Conservation (phyloP, 345 rosid genomes). For the Salix udensis region DNA sequence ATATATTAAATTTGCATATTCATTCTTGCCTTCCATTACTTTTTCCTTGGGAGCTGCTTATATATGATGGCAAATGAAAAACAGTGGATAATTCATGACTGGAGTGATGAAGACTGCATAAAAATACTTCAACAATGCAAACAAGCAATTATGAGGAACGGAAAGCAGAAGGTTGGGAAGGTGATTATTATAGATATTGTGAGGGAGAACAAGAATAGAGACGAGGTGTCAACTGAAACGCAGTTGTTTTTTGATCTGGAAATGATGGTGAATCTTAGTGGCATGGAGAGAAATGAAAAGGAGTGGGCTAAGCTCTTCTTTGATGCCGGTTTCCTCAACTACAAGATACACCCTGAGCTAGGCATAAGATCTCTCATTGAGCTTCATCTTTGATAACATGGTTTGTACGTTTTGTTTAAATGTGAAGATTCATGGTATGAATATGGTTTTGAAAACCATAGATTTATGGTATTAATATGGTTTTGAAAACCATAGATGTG, state of each 20-base stretch:
- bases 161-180: background rate
- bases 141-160: background rate
- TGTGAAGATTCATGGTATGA: background rate
- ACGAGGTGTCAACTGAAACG: background rate
- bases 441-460: background rate
- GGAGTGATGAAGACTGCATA: constrained; percentile 14
- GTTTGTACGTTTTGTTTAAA: background rate
- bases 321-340: constrained; percentile 26
- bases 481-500: no score
- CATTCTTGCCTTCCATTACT: no score
- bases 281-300: constrained; percentile 21
- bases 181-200: constrained; percentile 16
- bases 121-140: constrained; percentile 14
- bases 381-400: constrained; percentile 15
- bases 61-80: background rate
- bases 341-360: constrained; percentile 20
- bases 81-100: constrained; percentile 11
- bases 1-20: no score
- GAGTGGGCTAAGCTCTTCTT: constrained; percentile 32
- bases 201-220: background rate
- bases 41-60: no score
- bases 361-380: constrained; percentile 29
- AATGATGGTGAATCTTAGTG: constrained; percentile 10
- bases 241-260: constrained; percentile 20
- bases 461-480: no score